phyloP scores from a whole-genome alignment of 129 eudicot genomes.

The Flaveria brownii region DNA sequence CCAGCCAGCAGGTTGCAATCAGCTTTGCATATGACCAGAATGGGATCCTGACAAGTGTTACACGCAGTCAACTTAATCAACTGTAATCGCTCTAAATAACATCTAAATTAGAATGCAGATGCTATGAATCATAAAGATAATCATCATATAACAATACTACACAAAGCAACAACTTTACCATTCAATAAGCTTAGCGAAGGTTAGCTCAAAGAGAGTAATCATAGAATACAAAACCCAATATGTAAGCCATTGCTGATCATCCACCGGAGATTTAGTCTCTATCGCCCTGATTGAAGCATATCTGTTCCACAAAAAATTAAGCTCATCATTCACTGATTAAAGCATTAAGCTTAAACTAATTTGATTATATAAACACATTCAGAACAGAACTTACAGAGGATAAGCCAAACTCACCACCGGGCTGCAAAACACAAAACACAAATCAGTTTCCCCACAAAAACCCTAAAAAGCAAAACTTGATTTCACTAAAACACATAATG shows the following conservation, averaged over 20 bases:
- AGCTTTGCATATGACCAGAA: constrained; percentile 93
- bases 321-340: background rate
- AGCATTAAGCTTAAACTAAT: background rate
- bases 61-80: background rate
- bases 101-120: background rate
- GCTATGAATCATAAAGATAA: background rate
- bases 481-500: background rate
- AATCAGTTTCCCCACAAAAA: constrained; percentile 25
- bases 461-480: background rate
- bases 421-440: constrained; percentile 56
- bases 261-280: constrained; percentile 77
- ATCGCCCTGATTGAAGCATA: constrained; percentile 93
- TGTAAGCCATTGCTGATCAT: constrained; percentile 98
- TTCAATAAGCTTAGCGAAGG: constrained; percentile 79
- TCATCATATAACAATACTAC: background rate
- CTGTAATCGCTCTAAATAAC: background rate
- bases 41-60: constrained; percentile 61
- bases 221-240: constrained; percentile 93
- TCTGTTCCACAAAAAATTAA: constrained; percentile 24
- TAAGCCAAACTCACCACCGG: constrained; percentile 89
- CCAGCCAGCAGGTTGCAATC: constrained; percentile 92
- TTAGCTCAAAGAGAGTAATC: constrained; percentile 95
- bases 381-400: constrained; percentile 76
- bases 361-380: background rate
- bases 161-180: constrained; percentile 50